Base-by-base conservation (phyloP, 768 basidiomycete species). In the Phlegmacium glaucopus region DNA sequence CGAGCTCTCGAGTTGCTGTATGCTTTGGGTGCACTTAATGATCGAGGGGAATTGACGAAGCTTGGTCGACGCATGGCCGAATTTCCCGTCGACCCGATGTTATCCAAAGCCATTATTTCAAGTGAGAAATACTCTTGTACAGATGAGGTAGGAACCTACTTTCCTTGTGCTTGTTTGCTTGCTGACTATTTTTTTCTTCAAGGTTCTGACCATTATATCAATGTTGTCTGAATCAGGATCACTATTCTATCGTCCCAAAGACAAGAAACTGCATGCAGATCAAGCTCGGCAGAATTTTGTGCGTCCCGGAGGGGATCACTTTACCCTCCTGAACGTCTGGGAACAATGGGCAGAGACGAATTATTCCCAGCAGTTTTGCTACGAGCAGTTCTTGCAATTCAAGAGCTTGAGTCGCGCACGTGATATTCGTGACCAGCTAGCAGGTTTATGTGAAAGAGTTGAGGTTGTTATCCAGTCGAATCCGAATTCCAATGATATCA, bases 261-360 rank as follows among this genome's bases (percentile, higher is more conserved):
- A 97, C 73, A 99, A 98, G 74, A 94, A 93, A 61, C 69, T 94
- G 42, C 92, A 98, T 59, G 96, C 96, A 11, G 95, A 99, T 60
- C 94, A 97, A 70, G 96, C 96, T 4, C 82, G 95, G 47, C 90
- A 95, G 66, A 98, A 97, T 63, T 99, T 99, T 62, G 85, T 94
- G 48, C 91, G 92, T 41, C 75, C 90, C 0, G 95, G 96, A 25
- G 96, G 96, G 17, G 96, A 99, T 60, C 96, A 98, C 69, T 99
- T 98, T 63, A 98, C 95, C 6, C 68, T 99, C 17, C 76, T 99
- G 22, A 98, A 98, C 63, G 92, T 98, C 10, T 98, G 94, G 88
- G 94, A 97, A 63, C 94, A 97, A 61, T 99, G 96, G 96, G 90
- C 90, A 15, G 96, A 99, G 53, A 91, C 94, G 17, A 93, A 93